These are phyloP conservation scores for Psilocybe azurescens DNA, from an alignment of 768 basidiomycete species.

Conservation along the genomic window DNA sequence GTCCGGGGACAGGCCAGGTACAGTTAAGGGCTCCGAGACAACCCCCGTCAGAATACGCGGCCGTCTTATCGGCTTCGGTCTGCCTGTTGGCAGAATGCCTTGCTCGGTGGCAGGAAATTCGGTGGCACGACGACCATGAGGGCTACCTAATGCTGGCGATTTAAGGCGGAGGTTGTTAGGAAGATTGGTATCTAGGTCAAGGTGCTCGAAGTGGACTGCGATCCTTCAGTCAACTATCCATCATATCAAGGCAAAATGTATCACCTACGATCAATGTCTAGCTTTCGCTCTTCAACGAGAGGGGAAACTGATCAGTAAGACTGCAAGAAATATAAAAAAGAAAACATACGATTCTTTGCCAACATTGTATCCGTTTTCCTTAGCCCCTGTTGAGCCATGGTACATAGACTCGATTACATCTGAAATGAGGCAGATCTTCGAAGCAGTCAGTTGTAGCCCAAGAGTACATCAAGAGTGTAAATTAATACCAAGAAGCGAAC, in stretches of 20 bases:
- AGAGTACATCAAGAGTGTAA: not conserved
- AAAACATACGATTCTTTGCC: conserved; percentile 35
- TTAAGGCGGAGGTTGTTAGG: not conserved
- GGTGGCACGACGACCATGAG: not conserved
- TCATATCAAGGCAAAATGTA: not conserved
- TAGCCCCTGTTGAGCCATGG: conserved; percentile 49
- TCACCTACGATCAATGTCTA: not conserved
- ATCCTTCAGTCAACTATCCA: not conserved
- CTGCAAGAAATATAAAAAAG: not conserved
- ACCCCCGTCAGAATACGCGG: not conserved
- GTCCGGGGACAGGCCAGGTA: not conserved
- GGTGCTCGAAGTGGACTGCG: not conserved
- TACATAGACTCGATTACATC: conserved; percentile 49
- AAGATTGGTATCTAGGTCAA: not conserved
- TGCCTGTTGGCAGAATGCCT: too few species aligned
- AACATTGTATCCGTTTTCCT: conserved; percentile 38
- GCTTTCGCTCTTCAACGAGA: not conserved
- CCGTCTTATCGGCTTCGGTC: not conserved
- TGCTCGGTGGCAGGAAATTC: not conserved
- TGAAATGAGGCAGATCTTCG: conserved; percentile 45
- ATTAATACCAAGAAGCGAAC: conserved; percentile 40
- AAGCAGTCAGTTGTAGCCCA: not conserved
- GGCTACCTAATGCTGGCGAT: not conserved
- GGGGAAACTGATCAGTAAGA: not conserved
- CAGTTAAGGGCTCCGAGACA: not conserved